These are phyloP conservation scores for Zychaea mexicana DNA, from an alignment of 371 early-diverging fungal genomes.

Conservation along the genomic window DNA sequence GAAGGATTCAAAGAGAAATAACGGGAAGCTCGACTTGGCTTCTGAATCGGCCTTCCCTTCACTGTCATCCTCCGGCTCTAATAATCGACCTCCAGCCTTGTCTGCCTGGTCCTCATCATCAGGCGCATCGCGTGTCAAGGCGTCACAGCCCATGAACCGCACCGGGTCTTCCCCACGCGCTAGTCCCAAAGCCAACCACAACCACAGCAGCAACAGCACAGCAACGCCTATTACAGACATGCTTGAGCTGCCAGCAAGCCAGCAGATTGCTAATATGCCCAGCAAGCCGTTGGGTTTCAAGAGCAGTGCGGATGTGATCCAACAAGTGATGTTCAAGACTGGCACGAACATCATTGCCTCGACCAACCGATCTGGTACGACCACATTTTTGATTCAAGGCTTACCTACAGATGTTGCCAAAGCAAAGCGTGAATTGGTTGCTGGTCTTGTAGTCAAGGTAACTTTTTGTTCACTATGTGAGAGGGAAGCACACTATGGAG, in stretches of 20 bases:
- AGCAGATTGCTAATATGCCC: conserved; percentile 49
- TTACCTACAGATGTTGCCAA: conserved; percentile 73
- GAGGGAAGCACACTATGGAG: no score
- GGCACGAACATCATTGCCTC: conserved; percentile 88
- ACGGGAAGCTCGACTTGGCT: conserved; percentile 49
- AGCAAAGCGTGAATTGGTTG: conserved; percentile 79
- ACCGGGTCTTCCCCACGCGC: conserved; percentile 16
- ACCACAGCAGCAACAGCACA: conserved; percentile 4
- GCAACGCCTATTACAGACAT: conserved; percentile 56
- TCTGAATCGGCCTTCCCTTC: conserved; percentile 76
- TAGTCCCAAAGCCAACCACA: conserved; percentile 13
- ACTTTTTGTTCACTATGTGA: no score
- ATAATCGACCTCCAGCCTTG: conserved; percentile 45
- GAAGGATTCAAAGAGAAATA: conserved; percentile 3
- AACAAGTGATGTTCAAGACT: conserved; percentile 69
- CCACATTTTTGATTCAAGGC: conserved; percentile 87
- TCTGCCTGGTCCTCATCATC: conserved; percentile 52
- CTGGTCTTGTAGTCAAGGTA: conserved; percentile 79
- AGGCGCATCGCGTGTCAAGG: conserved; percentile 56
- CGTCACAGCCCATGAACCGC: conserved; percentile 8
- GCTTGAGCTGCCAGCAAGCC: conserved; percentile 64
- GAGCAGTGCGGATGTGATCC: conserved; percentile 70
- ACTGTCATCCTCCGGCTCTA: conserved; percentile 54
- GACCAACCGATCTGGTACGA: conserved; percentile 75
- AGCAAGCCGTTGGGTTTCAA: conserved; percentile 58